Evolutionary conservation across 495 filamentous ascomycete species (phyloP).

Genomic region (Talaromyces trachyspermus): DNA sequence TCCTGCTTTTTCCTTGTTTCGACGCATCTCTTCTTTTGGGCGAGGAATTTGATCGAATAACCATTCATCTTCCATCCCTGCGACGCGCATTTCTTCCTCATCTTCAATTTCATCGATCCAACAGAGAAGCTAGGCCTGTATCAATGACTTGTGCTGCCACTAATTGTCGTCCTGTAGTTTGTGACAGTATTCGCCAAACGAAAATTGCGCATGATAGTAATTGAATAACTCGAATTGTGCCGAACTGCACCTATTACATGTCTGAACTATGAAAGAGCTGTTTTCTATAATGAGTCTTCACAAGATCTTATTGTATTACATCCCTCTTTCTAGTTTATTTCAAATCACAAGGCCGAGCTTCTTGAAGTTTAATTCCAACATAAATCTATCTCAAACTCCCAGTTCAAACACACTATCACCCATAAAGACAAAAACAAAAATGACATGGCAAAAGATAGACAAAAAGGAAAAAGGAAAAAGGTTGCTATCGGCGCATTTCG

Average conservation of each 20-base stretch:
- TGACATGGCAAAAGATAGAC: neutral
- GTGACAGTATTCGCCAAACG: neutral
- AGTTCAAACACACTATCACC: neutral
- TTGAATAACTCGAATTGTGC: neutral
- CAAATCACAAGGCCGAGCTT: neutral
- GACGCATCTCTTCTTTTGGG: neutral
- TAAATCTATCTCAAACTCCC: neutral
- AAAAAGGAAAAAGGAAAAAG: neutral
- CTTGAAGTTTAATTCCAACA: neutral
- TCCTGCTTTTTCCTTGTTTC: neutral
- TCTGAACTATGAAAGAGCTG: too few species aligned
- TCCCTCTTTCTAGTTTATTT: too few species aligned
- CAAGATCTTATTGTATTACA: too few species aligned
- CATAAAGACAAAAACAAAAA: neutral
- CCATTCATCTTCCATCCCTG: neutral
- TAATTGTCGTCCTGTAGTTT: neutral
- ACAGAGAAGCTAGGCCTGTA: too few species aligned
- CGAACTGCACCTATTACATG: too few species aligned
- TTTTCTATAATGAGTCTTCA: too few species aligned
- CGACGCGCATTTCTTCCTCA: neutral
- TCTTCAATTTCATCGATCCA: neutral
- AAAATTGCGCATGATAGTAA: slow-evolving; percentile 1
- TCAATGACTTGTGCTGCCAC: too few species aligned
- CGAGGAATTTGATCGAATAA: neutral
- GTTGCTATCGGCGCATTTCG: neutral